These are phyloP conservation scores for Fusarium nematophilum DNA, from an alignment of 2,329 filamentous ascomycete species.

Conservation along the genomic window DNA sequence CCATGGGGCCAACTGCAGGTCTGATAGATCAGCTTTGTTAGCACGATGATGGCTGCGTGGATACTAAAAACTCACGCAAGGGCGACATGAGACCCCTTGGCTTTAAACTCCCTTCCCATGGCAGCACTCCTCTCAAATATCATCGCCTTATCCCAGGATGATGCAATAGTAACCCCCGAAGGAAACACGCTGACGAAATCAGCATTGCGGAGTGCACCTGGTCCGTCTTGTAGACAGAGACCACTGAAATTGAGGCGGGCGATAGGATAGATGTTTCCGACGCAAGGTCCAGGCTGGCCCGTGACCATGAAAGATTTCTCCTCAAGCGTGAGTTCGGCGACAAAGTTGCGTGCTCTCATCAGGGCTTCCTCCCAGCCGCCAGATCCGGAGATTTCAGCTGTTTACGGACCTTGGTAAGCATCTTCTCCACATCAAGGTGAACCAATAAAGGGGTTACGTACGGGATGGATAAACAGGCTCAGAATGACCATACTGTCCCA, in stretches of 20 bases:
- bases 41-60: too few relatives aligned
- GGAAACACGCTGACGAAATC: slow-evolving; percentile 88
- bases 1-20: slow-evolving; percentile 51
- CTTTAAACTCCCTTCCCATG: slow-evolving; percentile 70
- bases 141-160: slow-evolving; percentile 12
- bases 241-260: slow-evolving; percentile 51
- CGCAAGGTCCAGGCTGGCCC: slow-evolving; percentile 37
- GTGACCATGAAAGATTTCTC: slow-evolving; percentile 39
- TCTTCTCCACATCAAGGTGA: too few relatives aligned
- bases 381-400: not conserved
- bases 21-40: too few relatives aligned
- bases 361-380: not conserved
- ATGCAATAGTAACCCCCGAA: slow-evolving; percentile 74
- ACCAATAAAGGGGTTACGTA: too few relatives aligned
- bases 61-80: too few relatives aligned
- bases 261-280: slow-evolving; percentile 28
- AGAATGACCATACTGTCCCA: not conserved
- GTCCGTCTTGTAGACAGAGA: slow-evolving; percentile 89
- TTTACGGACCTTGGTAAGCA: too few relatives aligned
- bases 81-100: slow-evolving; percentile 78
- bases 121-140: slow-evolving; percentile 39
- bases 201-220: slow-evolving; percentile 76
- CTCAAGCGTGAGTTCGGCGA: slow-evolving; percentile 29
- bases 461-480: not conserved
- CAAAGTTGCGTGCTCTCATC: slow-evolving; percentile 9